phyloP scores from a whole-genome alignment of 495 filamentous ascomycete genomes.

The Usnea hakonensis region DNA sequence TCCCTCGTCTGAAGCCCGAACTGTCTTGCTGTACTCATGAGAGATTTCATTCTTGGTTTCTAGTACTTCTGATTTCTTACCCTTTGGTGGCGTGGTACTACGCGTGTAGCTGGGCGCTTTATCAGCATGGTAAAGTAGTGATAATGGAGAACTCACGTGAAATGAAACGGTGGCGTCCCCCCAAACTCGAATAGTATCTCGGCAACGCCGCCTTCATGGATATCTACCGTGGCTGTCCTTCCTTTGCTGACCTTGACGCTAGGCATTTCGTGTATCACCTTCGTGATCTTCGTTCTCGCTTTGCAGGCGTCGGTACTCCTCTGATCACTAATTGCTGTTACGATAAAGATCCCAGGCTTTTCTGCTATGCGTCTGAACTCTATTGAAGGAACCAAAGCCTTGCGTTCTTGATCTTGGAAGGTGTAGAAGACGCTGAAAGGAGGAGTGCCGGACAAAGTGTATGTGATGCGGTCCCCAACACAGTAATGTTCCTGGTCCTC shows the following conservation, averaged over 20 bases:
- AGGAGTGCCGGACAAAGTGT: conserved; percentile 75
- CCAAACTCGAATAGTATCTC: conserved; percentile 90
- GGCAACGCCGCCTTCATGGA: conserved; percentile 90
- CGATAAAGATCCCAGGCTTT: conserved; percentile 76
- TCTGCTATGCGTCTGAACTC: conserved; percentile 89
- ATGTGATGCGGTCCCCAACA: conserved; percentile 87
- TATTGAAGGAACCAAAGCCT: conserved; percentile 65
- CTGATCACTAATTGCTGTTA: conserved; percentile 75
- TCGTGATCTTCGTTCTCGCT: conserved; percentile 64
- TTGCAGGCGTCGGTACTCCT: conserved; percentile 68
- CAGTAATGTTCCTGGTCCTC: conserved; percentile 86
- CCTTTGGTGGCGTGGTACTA: conserved; percentile 71
- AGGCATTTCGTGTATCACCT: conserved; percentile 83
- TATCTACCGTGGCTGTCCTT: conserved; percentile 68
- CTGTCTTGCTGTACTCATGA: conserved; percentile 67
- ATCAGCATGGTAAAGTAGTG: conserved; percentile 2
- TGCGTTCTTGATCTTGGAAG: conserved; percentile 69
- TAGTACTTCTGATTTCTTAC: conserved; percentile 66
- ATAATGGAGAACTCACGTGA: conserved; percentile 51
- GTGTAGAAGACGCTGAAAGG: conserved; percentile 91
- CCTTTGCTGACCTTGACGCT: conserved; percentile 83
- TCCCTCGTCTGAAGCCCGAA: conserved; percentile 82
- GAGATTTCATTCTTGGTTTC: conserved; percentile 84
- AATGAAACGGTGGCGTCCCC: conserved; percentile 94
- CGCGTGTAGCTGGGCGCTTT: conserved; percentile 61